A percentile compares a stretch with the other conserved stretches of the same genome.
Conservation (phyloP, 345 rosid genomes). For the Ceriops tagal region DNA sequence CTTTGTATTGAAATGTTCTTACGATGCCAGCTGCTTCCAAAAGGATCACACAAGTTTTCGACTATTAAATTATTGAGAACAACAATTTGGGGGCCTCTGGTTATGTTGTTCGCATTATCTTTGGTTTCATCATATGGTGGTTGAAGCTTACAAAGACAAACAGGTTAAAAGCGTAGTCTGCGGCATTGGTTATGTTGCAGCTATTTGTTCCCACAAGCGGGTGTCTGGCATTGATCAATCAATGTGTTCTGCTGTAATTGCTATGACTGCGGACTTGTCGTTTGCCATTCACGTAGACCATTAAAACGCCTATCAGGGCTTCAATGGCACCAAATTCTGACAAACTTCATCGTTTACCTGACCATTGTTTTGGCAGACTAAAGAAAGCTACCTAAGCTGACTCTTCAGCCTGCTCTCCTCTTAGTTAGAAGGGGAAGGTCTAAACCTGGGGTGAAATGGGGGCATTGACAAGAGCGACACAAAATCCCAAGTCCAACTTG, state of each 20-base stretch:
- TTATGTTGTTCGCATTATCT: too few relatives aligned
- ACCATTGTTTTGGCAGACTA: conserved; percentile 51
- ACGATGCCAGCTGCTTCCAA: too few relatives aligned
- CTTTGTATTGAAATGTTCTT: too few relatives aligned
- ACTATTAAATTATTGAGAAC: too few relatives aligned
- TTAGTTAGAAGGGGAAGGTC: conserved; percentile 38
- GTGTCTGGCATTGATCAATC: conserved; percentile 45
- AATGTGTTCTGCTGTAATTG: conserved; percentile 58
- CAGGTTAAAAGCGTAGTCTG: conserved; percentile 53
- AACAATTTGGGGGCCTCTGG: too few relatives aligned
- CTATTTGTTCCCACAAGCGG: conserved; percentile 54
- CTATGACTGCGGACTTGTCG: conserved; percentile 61
- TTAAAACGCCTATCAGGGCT: conserved; percentile 54
- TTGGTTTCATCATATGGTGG: too few relatives aligned
- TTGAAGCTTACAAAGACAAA: conserved; percentile 54
- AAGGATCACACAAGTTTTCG: too few relatives aligned
- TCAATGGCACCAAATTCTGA: conserved; percentile 56
- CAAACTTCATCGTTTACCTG: conserved; percentile 66
- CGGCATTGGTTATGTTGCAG: conserved; percentile 55
- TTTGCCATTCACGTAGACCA: conserved; percentile 54
- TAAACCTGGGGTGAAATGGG: conserved; percentile 34
- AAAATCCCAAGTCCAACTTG: conserved; percentile 33
- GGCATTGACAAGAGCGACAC: conserved; percentile 31
- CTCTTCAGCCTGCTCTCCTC: conserved; percentile 28
- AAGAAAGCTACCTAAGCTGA: conserved; percentile 34